A percentile compares a stretch with the other conserved stretches of the same genome.
Conservation (phyloP, 371 early-diverging fungal species). For the Basidiobolus meristosporus region DNA sequence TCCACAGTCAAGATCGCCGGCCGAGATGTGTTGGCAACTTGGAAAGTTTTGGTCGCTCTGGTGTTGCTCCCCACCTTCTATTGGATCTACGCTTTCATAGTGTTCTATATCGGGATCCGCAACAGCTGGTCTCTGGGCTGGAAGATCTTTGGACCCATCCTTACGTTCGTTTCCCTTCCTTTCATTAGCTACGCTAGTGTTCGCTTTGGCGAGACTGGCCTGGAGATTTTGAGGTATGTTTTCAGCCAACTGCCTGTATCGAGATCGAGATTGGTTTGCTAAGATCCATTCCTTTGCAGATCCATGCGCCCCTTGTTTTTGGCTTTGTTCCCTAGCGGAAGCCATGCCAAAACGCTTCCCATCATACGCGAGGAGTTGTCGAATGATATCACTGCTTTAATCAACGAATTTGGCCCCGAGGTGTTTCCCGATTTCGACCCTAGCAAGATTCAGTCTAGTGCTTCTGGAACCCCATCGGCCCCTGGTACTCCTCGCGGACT, state of each 20-base stretch:
- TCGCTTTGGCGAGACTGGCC: conserved; percentile 71
- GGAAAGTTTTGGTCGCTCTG: conserved; percentile 79
- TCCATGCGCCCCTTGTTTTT: conserved; percentile 72
- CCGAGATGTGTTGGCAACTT: conserved; percentile 87
- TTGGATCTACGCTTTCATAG: conserved; percentile 37
- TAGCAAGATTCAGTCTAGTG: conserved; percentile 10
- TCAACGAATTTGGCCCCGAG: conserved; percentile 75
- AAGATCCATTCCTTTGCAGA: conserved; percentile 8
- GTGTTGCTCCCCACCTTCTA: conserved; percentile 61
- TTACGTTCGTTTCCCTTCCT: conserved; percentile 36
- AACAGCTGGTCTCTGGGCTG: conserved; percentile 11
- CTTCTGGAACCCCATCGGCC: neutral
- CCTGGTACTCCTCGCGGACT: neutral
- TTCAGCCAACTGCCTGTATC: too few species aligned
- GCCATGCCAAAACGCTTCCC: conserved; percentile 30
- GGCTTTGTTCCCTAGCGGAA: conserved; percentile 36
- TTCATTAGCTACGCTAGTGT: conserved; percentile 64
- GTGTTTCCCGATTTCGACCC: conserved; percentile 62
- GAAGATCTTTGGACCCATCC: conserved; percentile 18
- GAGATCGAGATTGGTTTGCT: too few species aligned
- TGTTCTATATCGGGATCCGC: conserved; percentile 18
- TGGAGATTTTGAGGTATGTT: conserved; percentile 57
- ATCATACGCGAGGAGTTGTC: conserved; percentile 51
- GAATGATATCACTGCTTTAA: conserved; percentile 49
- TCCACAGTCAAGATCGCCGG: conserved; percentile 87